These are phyloP conservation scores for Dipodascus albidus DNA, from an alignment of 805 yeast genomes.

Conservation along the genomic window DNA sequence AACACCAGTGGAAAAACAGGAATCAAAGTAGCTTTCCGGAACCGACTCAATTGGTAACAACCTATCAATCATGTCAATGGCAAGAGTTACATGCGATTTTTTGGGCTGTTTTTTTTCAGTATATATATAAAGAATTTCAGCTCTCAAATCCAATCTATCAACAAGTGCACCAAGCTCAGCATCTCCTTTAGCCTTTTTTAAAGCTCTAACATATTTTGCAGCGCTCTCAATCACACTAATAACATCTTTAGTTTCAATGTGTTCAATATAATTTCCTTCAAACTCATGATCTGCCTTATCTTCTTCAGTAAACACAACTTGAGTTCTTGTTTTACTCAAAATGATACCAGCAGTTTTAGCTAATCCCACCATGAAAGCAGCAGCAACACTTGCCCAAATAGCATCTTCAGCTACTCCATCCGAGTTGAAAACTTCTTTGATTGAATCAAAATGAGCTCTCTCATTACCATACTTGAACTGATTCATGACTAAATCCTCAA, in stretches of 20 bases:
- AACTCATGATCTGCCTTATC: constrained; percentile 34
- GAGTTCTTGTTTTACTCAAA: constrained; percentile 11
- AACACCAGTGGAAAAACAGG: constrained; percentile 12
- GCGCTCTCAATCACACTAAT: constrained; percentile 18
- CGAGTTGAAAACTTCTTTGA: constrained; percentile 4
- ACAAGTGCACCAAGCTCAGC: constrained; percentile 34
- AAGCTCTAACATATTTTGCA: constrained; percentile 32
- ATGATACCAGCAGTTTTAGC: constrained; percentile 16
- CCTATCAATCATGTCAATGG: neutral
- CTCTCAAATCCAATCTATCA: constrained; percentile 28
- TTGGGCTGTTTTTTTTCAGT: constrained; percentile 7
- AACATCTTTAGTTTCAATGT: constrained; percentile 12
- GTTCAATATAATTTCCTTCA: constrained; percentile 36
- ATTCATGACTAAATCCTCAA: constrained; percentile 43
- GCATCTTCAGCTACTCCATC: constrained; percentile 1
- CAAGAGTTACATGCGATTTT: constrained; percentile 4
- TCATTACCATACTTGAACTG: constrained; percentile 7
- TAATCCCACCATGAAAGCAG: constrained; percentile 17
- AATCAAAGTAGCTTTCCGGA: constrained; percentile 4
- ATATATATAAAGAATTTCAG: constrained; percentile 17
- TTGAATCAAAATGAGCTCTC: neutral
- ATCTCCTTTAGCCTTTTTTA: neutral
- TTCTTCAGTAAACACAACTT: constrained; percentile 23
- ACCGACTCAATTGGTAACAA: constrained; percentile 8
- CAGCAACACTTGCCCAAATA: constrained; percentile 14